phyloP scores from a whole-genome alignment of 306 rosid species.

The Quercus gilva region DNA sequence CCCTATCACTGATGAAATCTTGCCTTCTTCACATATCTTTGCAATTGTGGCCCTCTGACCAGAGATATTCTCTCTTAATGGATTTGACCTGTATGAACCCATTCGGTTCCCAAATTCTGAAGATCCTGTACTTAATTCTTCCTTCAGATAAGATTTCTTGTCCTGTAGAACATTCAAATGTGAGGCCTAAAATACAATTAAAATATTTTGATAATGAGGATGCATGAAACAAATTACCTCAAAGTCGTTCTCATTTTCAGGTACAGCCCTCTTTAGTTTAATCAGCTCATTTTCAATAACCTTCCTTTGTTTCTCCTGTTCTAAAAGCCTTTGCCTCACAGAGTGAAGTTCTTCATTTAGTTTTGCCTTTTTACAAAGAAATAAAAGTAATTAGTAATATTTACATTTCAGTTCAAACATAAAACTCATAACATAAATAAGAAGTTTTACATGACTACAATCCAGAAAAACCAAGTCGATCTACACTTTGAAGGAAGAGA shows the following conservation, averaged over 20 bases:
- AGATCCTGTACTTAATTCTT: conserved; percentile 30
- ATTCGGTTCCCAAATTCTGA: conserved; percentile 33
- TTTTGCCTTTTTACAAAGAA: conserved; percentile 29
- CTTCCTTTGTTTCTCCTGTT: conserved; percentile 56
- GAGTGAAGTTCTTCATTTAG: conserved; percentile 44
- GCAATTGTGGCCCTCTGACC: conserved; percentile 64
- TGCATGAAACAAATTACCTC: conserved; percentile 35
- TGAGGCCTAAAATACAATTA: neutral
- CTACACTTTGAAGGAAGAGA: neutral
- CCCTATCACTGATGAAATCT: conserved; percentile 17
- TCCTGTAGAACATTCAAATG: conserved; percentile 27
- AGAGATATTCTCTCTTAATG: conserved; percentile 40
- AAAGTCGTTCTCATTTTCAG: conserved; percentile 40
- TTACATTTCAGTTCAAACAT: neutral
- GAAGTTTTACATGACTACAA: neutral
- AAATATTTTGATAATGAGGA: neutral
- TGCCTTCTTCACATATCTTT: conserved; percentile 71
- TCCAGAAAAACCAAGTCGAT: neutral
- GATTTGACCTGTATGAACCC: conserved; percentile 29
- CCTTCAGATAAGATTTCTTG: conserved; percentile 39
- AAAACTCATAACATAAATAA: neutral
- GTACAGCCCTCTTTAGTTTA: conserved; percentile 35
- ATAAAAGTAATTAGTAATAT: neutral
- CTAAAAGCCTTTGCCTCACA: conserved; percentile 36
- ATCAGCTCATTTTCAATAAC: conserved; percentile 44